Percentiles rank a stretch among this genome's conserved stretches.
Evolutionary conservation across 2,329 filamentous ascomycete species (phyloP).

Genomic region (Keithomyces neogunnii): DNA sequence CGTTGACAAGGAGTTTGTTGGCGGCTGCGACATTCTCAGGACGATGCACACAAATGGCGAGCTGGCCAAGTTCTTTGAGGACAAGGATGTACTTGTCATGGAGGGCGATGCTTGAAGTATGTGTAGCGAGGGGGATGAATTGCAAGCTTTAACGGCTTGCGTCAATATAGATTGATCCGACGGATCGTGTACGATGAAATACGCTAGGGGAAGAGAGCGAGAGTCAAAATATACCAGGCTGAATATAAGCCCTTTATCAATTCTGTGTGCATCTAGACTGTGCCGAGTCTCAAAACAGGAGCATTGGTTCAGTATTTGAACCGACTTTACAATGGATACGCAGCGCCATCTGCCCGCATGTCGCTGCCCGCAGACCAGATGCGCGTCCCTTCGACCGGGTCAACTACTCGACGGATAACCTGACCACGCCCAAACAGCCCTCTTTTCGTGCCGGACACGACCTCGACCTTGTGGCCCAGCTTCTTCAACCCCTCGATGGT

Average conservation of each 20-base stretch:
- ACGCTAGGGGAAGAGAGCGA: not conserved
- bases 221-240: not conserved
- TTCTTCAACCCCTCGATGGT: constrained; percentile 57
- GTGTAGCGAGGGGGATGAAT: constrained; percentile 24
- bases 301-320: not conserved
- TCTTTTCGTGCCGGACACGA: constrained; percentile 58
- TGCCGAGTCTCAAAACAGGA: not conserved
- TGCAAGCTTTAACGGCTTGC: constrained; percentile 16
- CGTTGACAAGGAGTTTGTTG: constrained; percentile 89
- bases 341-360: constrained; percentile 71
- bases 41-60: constrained; percentile 97
- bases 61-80: constrained; percentile 81
- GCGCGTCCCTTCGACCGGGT: constrained; percentile 55
- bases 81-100: constrained; percentile 69
- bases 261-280: not conserved
- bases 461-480: constrained; percentile 65
- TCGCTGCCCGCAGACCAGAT: constrained; percentile 90
- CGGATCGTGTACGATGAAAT: constrained; percentile 1
- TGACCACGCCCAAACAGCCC: constrained; percentile 78
- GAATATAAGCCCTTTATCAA: not conserved
- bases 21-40: constrained; percentile 94
- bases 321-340: constrained; percentile 38
- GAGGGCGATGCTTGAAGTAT: constrained; percentile 34
- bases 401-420: constrained; percentile 69
- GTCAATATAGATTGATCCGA: constrained; percentile 3